Evolutionary conservation across 768 basidiomycete species (phyloP).

Genomic region (Termitomyces sp.): DNA sequence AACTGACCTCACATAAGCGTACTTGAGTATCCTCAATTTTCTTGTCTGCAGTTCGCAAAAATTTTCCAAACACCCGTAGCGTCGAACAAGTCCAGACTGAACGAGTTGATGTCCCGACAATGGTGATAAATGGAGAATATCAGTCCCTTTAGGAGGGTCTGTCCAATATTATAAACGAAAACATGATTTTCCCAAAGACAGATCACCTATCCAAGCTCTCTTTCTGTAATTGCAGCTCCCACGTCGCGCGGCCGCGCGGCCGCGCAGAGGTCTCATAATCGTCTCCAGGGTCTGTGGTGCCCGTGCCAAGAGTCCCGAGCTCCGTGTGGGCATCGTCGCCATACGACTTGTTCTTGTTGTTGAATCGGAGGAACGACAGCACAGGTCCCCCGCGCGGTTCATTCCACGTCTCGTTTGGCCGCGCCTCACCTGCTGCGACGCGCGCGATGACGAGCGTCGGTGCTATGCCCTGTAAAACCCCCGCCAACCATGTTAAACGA

Average conservation of each 20-base stretch:
- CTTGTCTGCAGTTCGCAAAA: too few relatives aligned
- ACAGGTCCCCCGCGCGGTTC: background rate
- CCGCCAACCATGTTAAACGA: background rate
- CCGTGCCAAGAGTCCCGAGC: conserved; percentile 2
- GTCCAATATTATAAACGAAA: too few relatives aligned
- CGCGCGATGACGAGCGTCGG: conserved; percentile 14
- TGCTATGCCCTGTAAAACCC: conserved; percentile 9
- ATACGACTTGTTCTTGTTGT: background rate
- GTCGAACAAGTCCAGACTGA: too few relatives aligned
- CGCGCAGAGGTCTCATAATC: conserved; percentile 7
- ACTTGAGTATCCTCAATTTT: too few relatives aligned
- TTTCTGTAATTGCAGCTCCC: conserved; percentile 1
- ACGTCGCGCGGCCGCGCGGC: background rate
- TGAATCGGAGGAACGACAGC: conserved; percentile 13
- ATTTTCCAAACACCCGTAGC: too few relatives aligned
- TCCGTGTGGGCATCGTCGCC: background rate
- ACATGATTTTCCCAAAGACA: too few relatives aligned
- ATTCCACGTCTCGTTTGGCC: conserved; percentile 12
- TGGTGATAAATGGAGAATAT: too few relatives aligned
- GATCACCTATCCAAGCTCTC: background rate
- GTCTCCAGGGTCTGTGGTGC: background rate
- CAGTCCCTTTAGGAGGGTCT: too few relatives aligned
- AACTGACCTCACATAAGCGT: too few relatives aligned
- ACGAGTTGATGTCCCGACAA: too few relatives aligned
- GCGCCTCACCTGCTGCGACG: conserved; percentile 12